Conservation (phyloP, 75 land plant genomes). For the Pinus taeda region DNA sequence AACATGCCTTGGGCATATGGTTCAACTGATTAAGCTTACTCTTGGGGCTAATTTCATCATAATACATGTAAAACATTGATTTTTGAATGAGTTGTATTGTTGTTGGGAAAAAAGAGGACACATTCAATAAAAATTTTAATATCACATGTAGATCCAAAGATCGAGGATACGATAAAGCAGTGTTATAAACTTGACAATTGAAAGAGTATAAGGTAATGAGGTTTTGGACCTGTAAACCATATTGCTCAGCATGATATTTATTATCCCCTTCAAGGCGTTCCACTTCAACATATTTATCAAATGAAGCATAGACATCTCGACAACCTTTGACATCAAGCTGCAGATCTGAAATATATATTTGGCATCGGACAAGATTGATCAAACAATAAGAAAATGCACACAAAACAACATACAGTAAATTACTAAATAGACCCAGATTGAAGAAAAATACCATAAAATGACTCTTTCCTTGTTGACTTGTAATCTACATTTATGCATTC, state of each 20-base stretch:
- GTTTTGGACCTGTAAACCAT: slow-evolving; percentile 78
- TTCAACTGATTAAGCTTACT: too few species aligned
- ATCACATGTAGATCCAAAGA: background rate
- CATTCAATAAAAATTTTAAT: background rate
- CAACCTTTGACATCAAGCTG: slow-evolving; percentile 98
- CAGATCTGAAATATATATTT: slow-evolving; percentile 48
- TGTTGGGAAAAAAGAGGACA: background rate
- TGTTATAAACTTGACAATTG: background rate
- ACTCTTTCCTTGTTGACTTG: slow-evolving; percentile 94
- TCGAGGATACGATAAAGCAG: background rate
- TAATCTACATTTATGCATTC: slow-evolving; percentile 97
- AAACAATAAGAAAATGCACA: background rate
- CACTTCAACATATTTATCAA: slow-evolving; percentile 97
- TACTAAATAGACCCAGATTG: background rate
- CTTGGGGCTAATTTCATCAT: too few species aligned
- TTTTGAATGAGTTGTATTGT: background rate
- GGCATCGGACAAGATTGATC: background rate
- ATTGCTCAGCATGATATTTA: slow-evolving; percentile 90
- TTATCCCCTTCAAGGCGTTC: slow-evolving; percentile 93
- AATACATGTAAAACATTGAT: too few species aligned
- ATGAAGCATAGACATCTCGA: slow-evolving; percentile 91
- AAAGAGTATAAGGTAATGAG: background rate
- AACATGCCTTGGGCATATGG: too few species aligned
- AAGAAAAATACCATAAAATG: slow-evolving; percentile 78
- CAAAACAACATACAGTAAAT: slow-evolving; percentile 1